A percentile compares a stretch with the other conserved stretches of the same genome.
Evolutionary conservation across 2,329 filamentous ascomycete species (phyloP).

Genomic region (Neopestalotiopsis clavispora): DNA sequence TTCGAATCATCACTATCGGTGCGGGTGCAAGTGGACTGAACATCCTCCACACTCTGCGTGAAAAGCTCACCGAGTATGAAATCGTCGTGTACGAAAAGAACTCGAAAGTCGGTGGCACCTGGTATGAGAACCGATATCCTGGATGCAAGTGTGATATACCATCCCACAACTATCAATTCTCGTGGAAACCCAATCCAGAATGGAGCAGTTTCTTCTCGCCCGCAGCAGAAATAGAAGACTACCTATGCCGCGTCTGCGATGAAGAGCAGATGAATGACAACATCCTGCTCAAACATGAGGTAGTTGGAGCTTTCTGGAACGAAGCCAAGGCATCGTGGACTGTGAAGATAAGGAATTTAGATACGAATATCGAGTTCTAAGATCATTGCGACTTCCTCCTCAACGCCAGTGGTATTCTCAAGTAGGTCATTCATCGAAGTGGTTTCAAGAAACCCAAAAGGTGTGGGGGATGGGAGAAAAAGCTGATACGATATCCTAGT

Average conservation of each 20-base stretch:
- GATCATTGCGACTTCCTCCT: slow-evolving; percentile 55
- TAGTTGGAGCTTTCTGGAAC: slow-evolving; percentile 49
- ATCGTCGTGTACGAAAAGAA: slow-evolving; percentile 62
- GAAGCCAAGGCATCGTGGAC: slow-evolving; percentile 48
- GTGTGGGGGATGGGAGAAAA: too few relatives aligned
- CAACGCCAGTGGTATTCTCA: slow-evolving; percentile 56
- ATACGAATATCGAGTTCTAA: slow-evolving; percentile 42
- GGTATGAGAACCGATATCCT: slow-evolving; percentile 64
- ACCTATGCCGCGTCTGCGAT: slow-evolving; percentile 53
- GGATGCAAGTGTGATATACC: slow-evolving; percentile 62
- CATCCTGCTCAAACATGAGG: slow-evolving; percentile 49
- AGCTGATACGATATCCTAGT: slow-evolving; percentile 30
- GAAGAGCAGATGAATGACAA: slow-evolving; percentile 49
- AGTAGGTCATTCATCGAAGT: slow-evolving; percentile 37
- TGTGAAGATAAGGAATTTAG: slow-evolving; percentile 43
- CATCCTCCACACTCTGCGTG: slow-evolving; percentile 48
- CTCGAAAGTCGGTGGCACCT: slow-evolving; percentile 58
- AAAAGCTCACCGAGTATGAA: slow-evolving; percentile 47
- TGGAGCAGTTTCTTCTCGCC: slow-evolving; percentile 64
- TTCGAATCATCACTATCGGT: slow-evolving; percentile 50
- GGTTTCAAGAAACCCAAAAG: too few relatives aligned
- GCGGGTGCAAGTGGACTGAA: slow-evolving; percentile 51
- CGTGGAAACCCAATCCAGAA: slow-evolving; percentile 61
- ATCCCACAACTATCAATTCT: slow-evolving; percentile 67
- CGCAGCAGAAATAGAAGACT: slow-evolving; percentile 59